A percentile compares a stretch with the other conserved stretches of the same genome.
These are phyloP conservation scores for Mortierella polycephala DNA, from an alignment of 371 early-diverging fungal genomes.

Conservation along the genomic window DNA sequence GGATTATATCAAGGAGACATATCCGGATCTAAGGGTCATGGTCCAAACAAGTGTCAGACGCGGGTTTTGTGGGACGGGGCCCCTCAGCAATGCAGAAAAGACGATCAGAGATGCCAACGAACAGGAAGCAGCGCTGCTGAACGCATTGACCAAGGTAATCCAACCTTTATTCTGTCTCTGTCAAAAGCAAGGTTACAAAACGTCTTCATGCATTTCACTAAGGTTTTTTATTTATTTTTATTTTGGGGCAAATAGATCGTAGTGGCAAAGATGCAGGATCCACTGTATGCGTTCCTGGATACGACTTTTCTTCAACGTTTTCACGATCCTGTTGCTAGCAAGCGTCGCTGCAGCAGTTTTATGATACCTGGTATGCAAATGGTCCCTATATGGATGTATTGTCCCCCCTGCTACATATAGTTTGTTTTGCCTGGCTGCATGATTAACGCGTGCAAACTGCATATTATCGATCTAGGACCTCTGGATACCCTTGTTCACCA, in stretches of 20 bases:
- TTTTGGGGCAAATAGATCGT: slow-evolving; percentile 16
- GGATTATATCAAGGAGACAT: slow-evolving; percentile 24
- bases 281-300: slow-evolving; percentile 37
- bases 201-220: not conserved
- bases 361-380: slow-evolving; percentile 44
- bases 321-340: slow-evolving; percentile 17
- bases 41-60: slow-evolving; percentile 39
- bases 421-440: too few species aligned
- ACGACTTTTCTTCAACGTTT: slow-evolving; percentile 41
- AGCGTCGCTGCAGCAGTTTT: slow-evolving; percentile 29
- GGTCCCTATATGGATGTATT: not conserved
- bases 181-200: too few species aligned
- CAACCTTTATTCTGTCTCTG: too few species aligned
- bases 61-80: slow-evolving; percentile 1
- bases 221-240: not conserved
- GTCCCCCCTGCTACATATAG: too few species aligned
- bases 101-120: slow-evolving; percentile 7
- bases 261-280: slow-evolving; percentile 45
- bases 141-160: slow-evolving; percentile 39
- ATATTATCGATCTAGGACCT: slow-evolving; percentile 16
- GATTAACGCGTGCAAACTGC: not conserved
- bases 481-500: slow-evolving; percentile 47
- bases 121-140: slow-evolving; percentile 40
- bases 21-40: slow-evolving; percentile 36
- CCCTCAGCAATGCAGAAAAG: slow-evolving; percentile 3